Evolutionary conservation across 2,329 filamentous ascomycete genomes (phyloP).

Genomic region (Calonectria henricotiae): DNA sequence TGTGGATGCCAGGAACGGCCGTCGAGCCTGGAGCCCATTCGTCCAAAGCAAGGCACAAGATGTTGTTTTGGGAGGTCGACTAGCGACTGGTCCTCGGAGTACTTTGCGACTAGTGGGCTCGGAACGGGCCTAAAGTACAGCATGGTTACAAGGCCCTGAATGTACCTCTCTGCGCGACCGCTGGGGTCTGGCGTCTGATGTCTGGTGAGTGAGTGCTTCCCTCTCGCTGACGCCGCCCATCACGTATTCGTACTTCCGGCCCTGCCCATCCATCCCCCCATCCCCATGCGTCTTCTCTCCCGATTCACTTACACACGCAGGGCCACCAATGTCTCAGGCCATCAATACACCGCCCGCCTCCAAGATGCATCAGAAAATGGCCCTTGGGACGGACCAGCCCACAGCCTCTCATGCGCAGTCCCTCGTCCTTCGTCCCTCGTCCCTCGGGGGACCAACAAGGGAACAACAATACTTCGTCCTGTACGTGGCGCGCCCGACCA

Average conservation of each 20-base stretch:
- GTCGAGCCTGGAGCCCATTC: slow-evolving; percentile 12
- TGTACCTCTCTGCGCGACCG: not conserved
- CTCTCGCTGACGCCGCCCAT: slow-evolving; percentile 30
- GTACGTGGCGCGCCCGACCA: slow-evolving; percentile 35
- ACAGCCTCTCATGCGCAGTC: not conserved
- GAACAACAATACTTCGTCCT: not conserved
- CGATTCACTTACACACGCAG: slow-evolving; percentile 4
- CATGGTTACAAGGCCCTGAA: slow-evolving; percentile 34
- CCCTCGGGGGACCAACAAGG: not conserved
- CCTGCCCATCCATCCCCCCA: slow-evolving; percentile 15
- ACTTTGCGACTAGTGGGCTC: slow-evolving; percentile 16
- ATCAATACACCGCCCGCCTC: not conserved
- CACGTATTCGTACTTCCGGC: slow-evolving; percentile 40
- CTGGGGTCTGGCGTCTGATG: slow-evolving; percentile 6
- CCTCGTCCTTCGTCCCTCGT: not conserved
- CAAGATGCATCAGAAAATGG: not conserved
- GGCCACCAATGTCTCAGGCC: not conserved
- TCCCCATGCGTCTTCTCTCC: not conserved
- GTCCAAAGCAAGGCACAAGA: slow-evolving; percentile 23
- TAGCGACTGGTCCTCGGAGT: slow-evolving; percentile 15
- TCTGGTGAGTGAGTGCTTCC: slow-evolving; percentile 7
- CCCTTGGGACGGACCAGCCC: not conserved
- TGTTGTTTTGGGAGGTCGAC: not conserved
- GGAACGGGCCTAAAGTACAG: slow-evolving; percentile 27
- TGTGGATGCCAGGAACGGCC: slow-evolving; percentile 26